A percentile compares a stretch with the other conserved stretches of the same genome.
Evolutionary conservation across 352 stramenopile genomes (phyloP).

Genomic region (Pythium diclinum): DNA sequence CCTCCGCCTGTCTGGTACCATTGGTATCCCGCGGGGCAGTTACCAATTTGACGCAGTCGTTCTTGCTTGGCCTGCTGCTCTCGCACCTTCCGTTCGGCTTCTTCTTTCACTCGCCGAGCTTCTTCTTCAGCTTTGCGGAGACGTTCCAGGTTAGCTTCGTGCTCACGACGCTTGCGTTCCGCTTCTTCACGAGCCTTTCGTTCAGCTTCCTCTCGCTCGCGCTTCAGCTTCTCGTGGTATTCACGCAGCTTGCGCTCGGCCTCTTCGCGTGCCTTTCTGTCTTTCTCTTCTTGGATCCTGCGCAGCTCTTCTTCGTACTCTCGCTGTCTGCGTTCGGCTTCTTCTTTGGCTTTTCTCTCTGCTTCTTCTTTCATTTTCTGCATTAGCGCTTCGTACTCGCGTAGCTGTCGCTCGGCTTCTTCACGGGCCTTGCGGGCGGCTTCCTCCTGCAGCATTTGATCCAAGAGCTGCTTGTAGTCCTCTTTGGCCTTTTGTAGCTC

Average conservation of each 20-base stretch:
- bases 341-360: background rate
- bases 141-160: background rate
- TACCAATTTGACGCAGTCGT: slow-evolving; percentile 48
- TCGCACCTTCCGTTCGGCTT: slow-evolving; percentile 14
- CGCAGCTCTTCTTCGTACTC: background rate
- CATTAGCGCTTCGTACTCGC: background rate
- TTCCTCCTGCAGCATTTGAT: slow-evolving; percentile 21
- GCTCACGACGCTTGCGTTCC: background rate
- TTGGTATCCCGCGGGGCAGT: slow-evolving; percentile 56
- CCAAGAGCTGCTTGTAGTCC: slow-evolving; percentile 42
- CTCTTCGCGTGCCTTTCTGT: background rate
- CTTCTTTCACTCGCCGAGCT: slow-evolving; percentile 9
- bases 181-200: background rate
- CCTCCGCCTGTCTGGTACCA: slow-evolving; percentile 51
- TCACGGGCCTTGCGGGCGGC: slow-evolving; percentile 33
- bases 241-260: background rate
- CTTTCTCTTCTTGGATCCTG: background rate
- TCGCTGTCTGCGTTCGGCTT: background rate
- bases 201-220: background rate
- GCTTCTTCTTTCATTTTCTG: background rate
- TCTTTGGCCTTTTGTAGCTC: slow-evolving; percentile 62
- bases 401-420: slow-evolving; percentile 19
- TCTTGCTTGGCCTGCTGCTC: slow-evolving; percentile 31
- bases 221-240: background rate
- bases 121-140: background rate